Evolutionary conservation across 2,329 filamentous ascomycete species (phyloP).

Genomic region (Chaetomiaceae sp.): DNA sequence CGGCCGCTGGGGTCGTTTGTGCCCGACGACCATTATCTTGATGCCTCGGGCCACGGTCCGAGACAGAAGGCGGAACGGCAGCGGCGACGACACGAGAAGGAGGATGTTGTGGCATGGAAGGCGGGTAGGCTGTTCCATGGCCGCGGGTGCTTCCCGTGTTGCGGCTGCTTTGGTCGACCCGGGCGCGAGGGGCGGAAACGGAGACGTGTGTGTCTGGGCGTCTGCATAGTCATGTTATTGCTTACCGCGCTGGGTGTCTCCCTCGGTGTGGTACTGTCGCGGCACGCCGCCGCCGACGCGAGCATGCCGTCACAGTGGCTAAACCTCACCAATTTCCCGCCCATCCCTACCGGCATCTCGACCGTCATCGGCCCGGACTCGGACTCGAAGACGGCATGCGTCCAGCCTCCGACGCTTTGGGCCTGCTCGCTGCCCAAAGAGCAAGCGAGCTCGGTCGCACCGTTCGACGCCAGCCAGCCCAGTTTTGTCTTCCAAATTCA

Average conservation of each 20-base stretch:
- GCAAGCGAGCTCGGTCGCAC: constrained; percentile 56
- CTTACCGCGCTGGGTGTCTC: constrained; percentile 53
- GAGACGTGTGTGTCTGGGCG: constrained; percentile 52
- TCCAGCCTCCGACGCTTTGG: constrained; percentile 70
- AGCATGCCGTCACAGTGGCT: constrained; percentile 56
- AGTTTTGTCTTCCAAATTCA: constrained; percentile 76
- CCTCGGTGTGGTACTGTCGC: constrained; percentile 52
- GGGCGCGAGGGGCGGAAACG: constrained; percentile 59
- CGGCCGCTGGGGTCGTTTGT: constrained; percentile 41
- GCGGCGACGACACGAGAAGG: constrained; percentile 56
- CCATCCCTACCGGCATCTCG: constrained; percentile 76
- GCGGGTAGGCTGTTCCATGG: constrained; percentile 59
- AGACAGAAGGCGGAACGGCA: constrained; percentile 44
- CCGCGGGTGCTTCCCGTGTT: constrained; percentile 54
- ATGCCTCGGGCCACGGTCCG: constrained; percentile 32
- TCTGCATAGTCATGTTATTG: constrained; percentile 45
- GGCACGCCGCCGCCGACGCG: constrained; percentile 28
- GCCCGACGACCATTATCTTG: constrained; percentile 39
- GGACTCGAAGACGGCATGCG: constrained; percentile 60
- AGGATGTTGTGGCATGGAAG: constrained; percentile 54
- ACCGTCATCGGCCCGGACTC: constrained; percentile 69
- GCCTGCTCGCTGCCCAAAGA: constrained; percentile 81
- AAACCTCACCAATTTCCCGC: constrained; percentile 79
- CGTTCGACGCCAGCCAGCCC: constrained; percentile 62
- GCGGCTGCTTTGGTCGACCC: constrained; percentile 58